Conservation (phyloP, 306 rosid species). For the Prunus davidiana region DNA sequence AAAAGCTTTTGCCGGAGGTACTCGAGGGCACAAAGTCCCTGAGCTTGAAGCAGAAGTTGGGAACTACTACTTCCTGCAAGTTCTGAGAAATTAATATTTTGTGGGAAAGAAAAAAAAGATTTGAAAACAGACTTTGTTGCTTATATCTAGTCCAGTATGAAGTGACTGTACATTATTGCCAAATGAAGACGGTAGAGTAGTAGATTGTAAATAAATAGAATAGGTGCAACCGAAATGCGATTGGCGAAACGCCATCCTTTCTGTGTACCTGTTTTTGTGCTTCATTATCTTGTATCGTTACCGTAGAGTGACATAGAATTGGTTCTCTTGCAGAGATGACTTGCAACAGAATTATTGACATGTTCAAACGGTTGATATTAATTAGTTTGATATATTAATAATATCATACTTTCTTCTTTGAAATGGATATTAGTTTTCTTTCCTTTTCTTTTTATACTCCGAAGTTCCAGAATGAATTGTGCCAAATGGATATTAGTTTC, state of each 20-base stretch:
- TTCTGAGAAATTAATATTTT: conserved; percentile 27
- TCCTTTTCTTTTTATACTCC: too few species aligned
- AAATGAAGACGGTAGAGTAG: conserved; percentile 26
- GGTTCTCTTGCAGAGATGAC: background rate
- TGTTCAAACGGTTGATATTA: background rate
- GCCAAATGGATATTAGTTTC: too few species aligned
- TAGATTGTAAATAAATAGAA: conserved; percentile 50
- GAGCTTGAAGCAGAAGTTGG: conserved; percentile 45
- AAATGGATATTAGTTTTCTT: too few species aligned
- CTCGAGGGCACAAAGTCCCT: conserved; percentile 41
- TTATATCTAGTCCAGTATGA: too few species aligned
- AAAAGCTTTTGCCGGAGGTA: conserved; percentile 41
- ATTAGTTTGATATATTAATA: too few species aligned
- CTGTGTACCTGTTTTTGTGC: conserved; percentile 6
- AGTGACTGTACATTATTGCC: conserved; percentile 39
- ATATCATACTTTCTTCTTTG: too few species aligned
- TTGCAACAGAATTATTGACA: background rate
- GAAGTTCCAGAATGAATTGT: too few species aligned
- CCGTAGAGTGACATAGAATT: background rate
- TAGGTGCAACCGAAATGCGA: conserved; percentile 48
- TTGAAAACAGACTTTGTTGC: too few species aligned
- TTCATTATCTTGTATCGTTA: background rate
- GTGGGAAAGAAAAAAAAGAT: conserved; percentile 13
- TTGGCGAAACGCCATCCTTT: conserved; percentile 63
- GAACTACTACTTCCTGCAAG: conserved; percentile 40